Conservation (phyloP, 306 rosid species). For the Ziziphus jujuba region DNA sequence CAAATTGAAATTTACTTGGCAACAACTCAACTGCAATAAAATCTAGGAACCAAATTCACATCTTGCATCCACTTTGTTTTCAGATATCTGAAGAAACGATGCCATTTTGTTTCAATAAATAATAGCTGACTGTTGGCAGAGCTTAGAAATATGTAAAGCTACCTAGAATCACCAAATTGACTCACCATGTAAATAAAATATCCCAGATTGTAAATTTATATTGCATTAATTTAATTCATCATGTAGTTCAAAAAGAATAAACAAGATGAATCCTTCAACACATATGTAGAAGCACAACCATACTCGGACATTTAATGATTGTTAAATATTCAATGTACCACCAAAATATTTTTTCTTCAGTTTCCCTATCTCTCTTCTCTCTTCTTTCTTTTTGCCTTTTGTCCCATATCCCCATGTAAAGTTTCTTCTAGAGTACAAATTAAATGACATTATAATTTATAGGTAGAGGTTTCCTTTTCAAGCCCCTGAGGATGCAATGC, state of each 20-base stretch:
- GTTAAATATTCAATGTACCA: too few relatives aligned
- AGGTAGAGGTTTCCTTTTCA: not conserved
- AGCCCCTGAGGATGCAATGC: not conserved
- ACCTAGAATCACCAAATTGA: not conserved
- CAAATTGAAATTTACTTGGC: slow-evolving; percentile 2
- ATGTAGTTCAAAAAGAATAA: not conserved
- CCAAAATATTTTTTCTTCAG: too few relatives aligned
- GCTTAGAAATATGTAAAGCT: not conserved
- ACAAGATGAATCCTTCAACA: not conserved
- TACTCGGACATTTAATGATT: not conserved
- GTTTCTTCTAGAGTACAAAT: too few relatives aligned
- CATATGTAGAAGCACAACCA: not conserved
- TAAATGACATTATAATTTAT: not conserved
- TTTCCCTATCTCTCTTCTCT: too few relatives aligned
- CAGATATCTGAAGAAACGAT: not conserved
- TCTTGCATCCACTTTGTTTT: not conserved
- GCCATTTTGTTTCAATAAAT: not conserved
- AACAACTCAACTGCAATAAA: not conserved
- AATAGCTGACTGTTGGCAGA: not conserved
- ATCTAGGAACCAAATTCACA: not conserved
- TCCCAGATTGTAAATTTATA: not conserved
- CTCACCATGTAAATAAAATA: too few relatives aligned
- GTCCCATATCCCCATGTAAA: too few relatives aligned
- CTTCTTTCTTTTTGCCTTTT: too few relatives aligned
- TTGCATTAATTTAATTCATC: not conserved